Percentiles rank a stretch among this genome's conserved stretches.
phyloP scores from a whole-genome alignment of 2,329 filamentous ascomycete genomes.

The Scolecobasidium constrictum region DNA sequence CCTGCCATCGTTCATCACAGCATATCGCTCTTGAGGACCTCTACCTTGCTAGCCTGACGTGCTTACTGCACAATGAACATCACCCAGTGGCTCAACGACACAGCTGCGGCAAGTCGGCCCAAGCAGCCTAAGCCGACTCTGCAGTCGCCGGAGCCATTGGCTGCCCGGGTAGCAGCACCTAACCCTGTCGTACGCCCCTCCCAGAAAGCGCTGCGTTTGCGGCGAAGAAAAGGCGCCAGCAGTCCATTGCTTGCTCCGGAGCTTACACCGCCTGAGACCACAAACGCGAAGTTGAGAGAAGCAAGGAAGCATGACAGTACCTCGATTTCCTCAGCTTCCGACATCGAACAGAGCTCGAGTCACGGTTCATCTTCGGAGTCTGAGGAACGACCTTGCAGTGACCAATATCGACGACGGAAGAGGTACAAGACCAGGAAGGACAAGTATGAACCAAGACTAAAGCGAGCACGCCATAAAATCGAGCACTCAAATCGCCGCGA shows the following conservation, averaged over 20 bases:
- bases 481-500: background rate
- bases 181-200: background rate
- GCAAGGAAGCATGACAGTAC: background rate
- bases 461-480: constrained; percentile 12
- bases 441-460: constrained; percentile 30
- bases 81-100: constrained; percentile 32
- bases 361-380: background rate
- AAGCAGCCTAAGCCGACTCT: background rate
- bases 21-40: no score
- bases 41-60: background rate
- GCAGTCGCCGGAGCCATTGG: background rate
- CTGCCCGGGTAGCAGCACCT: background rate
- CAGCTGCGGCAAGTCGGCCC: constrained; percentile 18
- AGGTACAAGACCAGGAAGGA: constrained; percentile 37
- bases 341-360: background rate
- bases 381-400: background rate
- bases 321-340: background rate
- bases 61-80: constrained; percentile 29
- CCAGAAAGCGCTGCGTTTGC: background rate
- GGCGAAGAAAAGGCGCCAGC: background rate
- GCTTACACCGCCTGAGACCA: background rate
- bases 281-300: background rate
- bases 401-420: constrained; percentile 29
- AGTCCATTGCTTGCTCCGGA: constrained; percentile 5
- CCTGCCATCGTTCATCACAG: no score